A percentile compares a stretch with the other conserved stretches of the same genome.
Conservation (phyloP, 73 alveolate species). For the Paramecium pentaurelia region DNA sequence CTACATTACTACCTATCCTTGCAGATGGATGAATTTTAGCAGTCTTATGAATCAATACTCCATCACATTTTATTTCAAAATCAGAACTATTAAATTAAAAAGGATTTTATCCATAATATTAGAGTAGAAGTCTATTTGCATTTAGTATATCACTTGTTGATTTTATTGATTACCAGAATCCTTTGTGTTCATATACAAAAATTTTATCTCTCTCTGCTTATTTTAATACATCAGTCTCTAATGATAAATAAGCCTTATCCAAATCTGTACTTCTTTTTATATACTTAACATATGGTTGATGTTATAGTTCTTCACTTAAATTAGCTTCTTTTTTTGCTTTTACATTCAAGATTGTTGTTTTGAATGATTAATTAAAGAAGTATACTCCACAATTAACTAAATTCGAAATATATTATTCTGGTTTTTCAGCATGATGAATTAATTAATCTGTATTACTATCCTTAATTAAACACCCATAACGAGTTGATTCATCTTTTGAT, state of each 20-base stretch:
- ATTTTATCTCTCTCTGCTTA: neutral
- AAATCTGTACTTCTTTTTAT: conserved; percentile 25
- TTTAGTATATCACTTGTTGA: neutral
- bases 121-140: neutral
- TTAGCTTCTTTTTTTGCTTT: neutral
- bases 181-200: neutral
- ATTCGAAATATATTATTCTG: conserved; percentile 20
- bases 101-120: neutral
- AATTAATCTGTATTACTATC: neutral
- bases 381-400: conserved; percentile 28
- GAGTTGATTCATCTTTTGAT: conserved; percentile 15
- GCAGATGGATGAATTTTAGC: conserved; percentile 76
- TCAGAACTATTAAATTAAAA: neutral
- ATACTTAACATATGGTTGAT: neutral
- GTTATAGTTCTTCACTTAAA: neutral
- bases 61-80: neutral
- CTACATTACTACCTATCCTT: conserved; percentile 95
- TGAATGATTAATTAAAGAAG: neutral
- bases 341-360: neutral
- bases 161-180: conserved; percentile 26
- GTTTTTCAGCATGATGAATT: conserved; percentile 44
- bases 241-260: neutral
- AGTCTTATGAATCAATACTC: conserved; percentile 69
- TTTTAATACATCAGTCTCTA: conserved; percentile 25
- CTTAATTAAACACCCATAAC: conserved; percentile 25